Evolutionary conservation across 352 stramenopile species (phyloP), one percentile per base, ranked within the genome.

Genomic region (Aphanomyces cochlioides): DNA sequence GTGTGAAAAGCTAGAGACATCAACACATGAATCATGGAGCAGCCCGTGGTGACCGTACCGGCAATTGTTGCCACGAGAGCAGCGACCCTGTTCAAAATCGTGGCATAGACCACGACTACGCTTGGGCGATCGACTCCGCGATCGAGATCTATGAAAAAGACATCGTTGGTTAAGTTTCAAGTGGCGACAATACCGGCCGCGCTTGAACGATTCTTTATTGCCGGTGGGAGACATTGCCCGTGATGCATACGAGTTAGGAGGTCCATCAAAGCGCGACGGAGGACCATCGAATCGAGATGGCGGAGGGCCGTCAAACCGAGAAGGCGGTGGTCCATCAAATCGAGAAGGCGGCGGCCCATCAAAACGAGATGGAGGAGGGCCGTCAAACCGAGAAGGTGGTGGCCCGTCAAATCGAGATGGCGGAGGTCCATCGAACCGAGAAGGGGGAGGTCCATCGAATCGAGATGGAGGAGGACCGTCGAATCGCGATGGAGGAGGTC

Each of bases 81-180:
- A 61, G 17, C 54, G 54, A 41, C 54, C 54, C 15, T 45, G 17
- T 37, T 37, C 28, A 41, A 61, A 61, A n/a, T 61, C 54, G n/a
- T 37, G 54, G 28, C 54, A 61, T n/a, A 37, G 54, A 10, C n/a
- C 6, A 40, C n/a, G 50, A 19, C 50, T n/a, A 40, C 36, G 19
- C 5, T 7, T 41, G 19, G 15, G 54, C 6, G 54, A 61, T 13
- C 54, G 54, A 61, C 54, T 61, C 17, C 54, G 54, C 7, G 54
- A 39, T 13, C 54, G 54, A n/a, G 50, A 58, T 34, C 50, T 58
- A 58, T 34, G 13, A 19, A 53, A n/a, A 53, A 53, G 2, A 12
- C 50, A 58, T 58, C 7, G 50, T 58, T 53, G 45, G 45, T 28
- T 28, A 2, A 15, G n/a, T 19, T 53, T n/a, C 45, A 53, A 53